Conservation (phyloP, 352 stramenopile species). For the Phytophthora chlamydospora region DNA sequence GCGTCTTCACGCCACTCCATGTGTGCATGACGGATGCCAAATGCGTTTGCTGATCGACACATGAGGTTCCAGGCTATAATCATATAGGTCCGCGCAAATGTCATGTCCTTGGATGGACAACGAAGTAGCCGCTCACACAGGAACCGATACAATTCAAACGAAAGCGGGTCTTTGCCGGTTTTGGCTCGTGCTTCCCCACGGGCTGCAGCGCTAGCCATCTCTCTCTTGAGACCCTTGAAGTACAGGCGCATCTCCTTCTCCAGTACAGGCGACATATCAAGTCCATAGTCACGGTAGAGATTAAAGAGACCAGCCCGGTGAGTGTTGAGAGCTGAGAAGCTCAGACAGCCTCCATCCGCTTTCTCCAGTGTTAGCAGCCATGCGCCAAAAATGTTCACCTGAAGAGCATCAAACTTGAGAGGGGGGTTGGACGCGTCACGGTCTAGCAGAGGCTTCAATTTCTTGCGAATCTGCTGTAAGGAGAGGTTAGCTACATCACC, state of each 20-base stretch:
- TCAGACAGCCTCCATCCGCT: conserved; percentile 11
- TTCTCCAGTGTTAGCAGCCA: conserved; percentile 33
- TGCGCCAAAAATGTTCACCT: conserved; percentile 10
- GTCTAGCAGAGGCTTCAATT: conserved; percentile 7
- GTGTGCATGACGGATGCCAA: conserved; percentile 22
- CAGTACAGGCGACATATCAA: conserved; percentile 5
- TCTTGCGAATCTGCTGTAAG: conserved; percentile 7
- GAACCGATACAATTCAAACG: conserved; percentile 18
- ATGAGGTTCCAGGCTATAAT: conserved; percentile 29
- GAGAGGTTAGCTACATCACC: conserved; percentile 2
- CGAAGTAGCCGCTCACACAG: conserved; percentile 8
- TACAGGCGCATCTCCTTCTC: conserved; percentile 7
- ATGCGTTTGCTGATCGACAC: conserved; percentile 21
- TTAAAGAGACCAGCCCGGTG: conserved; percentile 22
- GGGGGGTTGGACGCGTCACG: conserved; percentile 4
- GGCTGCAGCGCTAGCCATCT: conserved; percentile 2
- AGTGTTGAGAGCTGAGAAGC: conserved; percentile 22
- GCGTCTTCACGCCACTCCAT: conserved; percentile 39
- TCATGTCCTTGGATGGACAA: conserved; percentile 6
- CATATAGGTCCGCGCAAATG: conserved; percentile 29
- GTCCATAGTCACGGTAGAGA: conserved; percentile 14
- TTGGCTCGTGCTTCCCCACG: conserved; percentile 4
- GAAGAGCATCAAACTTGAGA: conserved; percentile 13
- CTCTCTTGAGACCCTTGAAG: conserved; percentile 19
- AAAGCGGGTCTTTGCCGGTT: conserved; percentile 19